Evolutionary conservation across 495 filamentous ascomycete genomes (phyloP), one percentile per base, ranked within the genome.

Genomic region (Aspergillus taichungensis): DNA sequence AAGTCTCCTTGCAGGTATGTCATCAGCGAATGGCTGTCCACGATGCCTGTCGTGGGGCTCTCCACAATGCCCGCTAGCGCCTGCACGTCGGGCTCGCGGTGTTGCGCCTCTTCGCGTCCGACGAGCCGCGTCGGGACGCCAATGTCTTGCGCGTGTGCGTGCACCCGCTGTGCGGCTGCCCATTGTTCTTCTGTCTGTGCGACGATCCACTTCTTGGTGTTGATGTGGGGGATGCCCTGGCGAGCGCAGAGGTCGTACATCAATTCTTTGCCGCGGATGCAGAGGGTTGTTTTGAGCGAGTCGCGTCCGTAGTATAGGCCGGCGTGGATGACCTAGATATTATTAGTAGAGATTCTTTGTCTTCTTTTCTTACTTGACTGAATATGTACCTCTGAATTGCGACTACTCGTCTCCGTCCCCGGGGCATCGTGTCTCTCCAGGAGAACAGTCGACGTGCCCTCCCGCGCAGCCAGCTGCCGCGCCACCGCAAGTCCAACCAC

Each of bases 401-500:
- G 80, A 55, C 83, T 87, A 43, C 85, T 91, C 0, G 91, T 98
- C 73, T 97, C 94, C 37, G 80, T 94, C 14, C 94, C 92, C 24
- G 87, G 76, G 32, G 70, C 72, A 30, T 72, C 63, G 67, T 96
- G 87, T 30, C 82, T 73, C 63, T 98, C 92, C 5, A 97, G 76
- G 9, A 98, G 70, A 9, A 98, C 69, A 0, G 88, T 94, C 24
- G 69, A 76, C 5, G 77, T 77, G 12, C 76, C 72, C 42, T 78
- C 74, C 53, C 72, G 68, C 11, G 59, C 68, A 42, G 92, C 84
- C 24, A 98, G 68, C 52, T 79, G 74, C 2, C 84, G 76, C 1
- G 92, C 88, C 49, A 94, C 77, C n/a, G 92, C 85, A 3, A 98
- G 78, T 4, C 92, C 92, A 18, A 98, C 86, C 1, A 87, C 92